Percentiles rank a stretch among this genome's conserved stretches.
These are phyloP conservation scores for Aspergillus udagawae DNA, from an alignment of 2,329 filamentous ascomycete species.

Conservation along the genomic window DNA sequence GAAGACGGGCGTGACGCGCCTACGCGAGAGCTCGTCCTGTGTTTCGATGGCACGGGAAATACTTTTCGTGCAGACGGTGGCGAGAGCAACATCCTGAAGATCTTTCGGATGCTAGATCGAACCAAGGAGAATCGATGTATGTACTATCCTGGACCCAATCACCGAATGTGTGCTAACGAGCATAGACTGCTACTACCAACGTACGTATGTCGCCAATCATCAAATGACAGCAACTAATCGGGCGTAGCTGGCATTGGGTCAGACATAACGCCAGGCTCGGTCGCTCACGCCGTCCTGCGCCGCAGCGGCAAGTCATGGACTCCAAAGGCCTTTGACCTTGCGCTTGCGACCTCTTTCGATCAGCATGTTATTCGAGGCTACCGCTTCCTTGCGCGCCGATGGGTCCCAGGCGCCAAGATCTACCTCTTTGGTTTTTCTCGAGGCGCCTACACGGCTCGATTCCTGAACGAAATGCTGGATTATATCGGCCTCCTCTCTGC, in stretches of 20 bases:
- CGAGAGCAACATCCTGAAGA: slow-evolving; percentile 42
- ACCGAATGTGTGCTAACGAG: background rate
- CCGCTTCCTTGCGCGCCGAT: slow-evolving; percentile 17
- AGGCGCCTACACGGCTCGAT: slow-evolving; percentile 22
- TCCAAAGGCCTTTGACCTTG: slow-evolving; percentile 10
- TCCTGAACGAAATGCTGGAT: slow-evolving; percentile 21
- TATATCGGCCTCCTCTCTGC: slow-evolving; percentile 15
- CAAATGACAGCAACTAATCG: background rate
- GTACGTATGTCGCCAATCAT: slow-evolving; percentile 1
- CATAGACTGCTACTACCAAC: slow-evolving; percentile 20
- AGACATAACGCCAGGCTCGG: slow-evolving; percentile 8
- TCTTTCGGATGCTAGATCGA: slow-evolving; percentile 37
- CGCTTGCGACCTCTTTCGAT: slow-evolving; percentile 14
- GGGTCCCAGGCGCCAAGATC: slow-evolving; percentile 11
- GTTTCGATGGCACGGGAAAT: slow-evolving; percentile 41
- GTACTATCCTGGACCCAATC: background rate
- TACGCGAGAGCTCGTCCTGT: slow-evolving; percentile 26
- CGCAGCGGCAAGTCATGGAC: slow-evolving; percentile 9
- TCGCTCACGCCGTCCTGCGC: slow-evolving; percentile 9
- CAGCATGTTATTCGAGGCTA: slow-evolving; percentile 19
- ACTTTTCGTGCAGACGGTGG: slow-evolving; percentile 35
- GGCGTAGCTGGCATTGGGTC: slow-evolving; percentile 17
- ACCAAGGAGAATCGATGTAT: slow-evolving; percentile 20
- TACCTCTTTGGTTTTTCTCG: slow-evolving; percentile 24
- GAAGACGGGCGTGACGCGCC: background rate